These are phyloP conservation scores for Didymellaceae sp. DNA, from an alignment of 2,329 filamentous ascomycete genomes.

Conservation along the genomic window DNA sequence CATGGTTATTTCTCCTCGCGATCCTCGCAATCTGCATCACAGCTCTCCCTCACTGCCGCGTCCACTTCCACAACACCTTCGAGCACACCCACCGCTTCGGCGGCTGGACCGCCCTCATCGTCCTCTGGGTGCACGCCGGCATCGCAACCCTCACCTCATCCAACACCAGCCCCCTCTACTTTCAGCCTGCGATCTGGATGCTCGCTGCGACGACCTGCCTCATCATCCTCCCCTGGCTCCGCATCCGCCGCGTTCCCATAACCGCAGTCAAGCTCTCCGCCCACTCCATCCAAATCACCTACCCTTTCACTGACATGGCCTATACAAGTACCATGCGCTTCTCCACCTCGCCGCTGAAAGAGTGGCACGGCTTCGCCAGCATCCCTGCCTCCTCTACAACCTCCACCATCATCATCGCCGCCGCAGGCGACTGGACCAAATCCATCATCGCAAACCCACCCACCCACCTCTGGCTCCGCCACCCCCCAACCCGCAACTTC, in stretches of 20 bases:
- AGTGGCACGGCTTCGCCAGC: constrained; percentile 50
- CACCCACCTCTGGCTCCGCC: constrained; percentile 23
- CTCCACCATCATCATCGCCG: constrained; percentile 38
- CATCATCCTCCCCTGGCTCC: constrained; percentile 75
- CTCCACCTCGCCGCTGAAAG: constrained; percentile 28
- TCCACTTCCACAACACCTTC: constrained; percentile 42
- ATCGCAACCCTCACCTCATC: constrained; percentile 14
- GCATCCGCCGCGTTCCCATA: constrained; percentile 71
- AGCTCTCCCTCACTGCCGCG: constrained; percentile 33
- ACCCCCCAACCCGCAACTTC: constrained; percentile 28
- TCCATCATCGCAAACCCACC: constrained; percentile 22
- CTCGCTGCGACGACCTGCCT: constrained; percentile 68
- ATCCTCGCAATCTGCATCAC: constrained; percentile 36
- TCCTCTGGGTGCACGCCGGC: constrained; percentile 37
- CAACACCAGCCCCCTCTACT: constrained; percentile 5
- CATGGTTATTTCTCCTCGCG: constrained; percentile 22
- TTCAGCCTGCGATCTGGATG: constrained; percentile 64
- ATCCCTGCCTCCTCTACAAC: constrained; percentile 36
- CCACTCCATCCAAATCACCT: constrained; percentile 73
- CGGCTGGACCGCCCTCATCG: constrained; percentile 38
- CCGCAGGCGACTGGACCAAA: constrained; percentile 46
- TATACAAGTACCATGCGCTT: constrained; percentile 32
- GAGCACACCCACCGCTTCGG: constrained; percentile 46
- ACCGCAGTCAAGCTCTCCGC: constrained; percentile 69
- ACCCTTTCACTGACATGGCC: constrained; percentile 30